Evolutionary conservation across 2,329 filamentous ascomycete species (phyloP).

Genomic region (Arthrobotrys entomopaga): DNA sequence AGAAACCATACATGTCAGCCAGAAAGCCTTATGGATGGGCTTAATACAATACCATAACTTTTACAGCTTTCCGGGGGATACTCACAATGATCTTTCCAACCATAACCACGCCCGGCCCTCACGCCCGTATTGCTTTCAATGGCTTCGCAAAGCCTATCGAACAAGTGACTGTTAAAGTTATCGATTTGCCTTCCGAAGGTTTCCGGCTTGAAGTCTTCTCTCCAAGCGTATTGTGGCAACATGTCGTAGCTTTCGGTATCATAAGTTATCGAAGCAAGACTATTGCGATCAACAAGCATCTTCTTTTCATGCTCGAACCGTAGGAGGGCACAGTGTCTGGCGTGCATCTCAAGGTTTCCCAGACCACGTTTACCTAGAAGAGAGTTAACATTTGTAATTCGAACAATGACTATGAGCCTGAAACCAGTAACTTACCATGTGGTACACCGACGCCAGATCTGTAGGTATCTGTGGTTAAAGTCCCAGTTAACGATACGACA

Average conservation of each 20-base stretch:
- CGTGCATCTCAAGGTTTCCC: conserved; percentile 47
- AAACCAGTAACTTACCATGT: conserved; percentile 23
- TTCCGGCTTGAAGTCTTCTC: conserved; percentile 33
- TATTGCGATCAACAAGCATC: conserved; percentile 42
- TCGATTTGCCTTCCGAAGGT: conserved; percentile 48
- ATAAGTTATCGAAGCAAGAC: conserved; percentile 42
- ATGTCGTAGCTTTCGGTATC: conserved; percentile 57
- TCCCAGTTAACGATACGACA: too few relatives aligned
- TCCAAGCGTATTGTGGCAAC: conserved; percentile 58
- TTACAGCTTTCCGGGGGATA: neutral
- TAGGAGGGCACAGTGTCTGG: conserved; percentile 40
- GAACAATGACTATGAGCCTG: neutral
- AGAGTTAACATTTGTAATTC: conserved; percentile 2
- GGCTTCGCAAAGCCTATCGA: conserved; percentile 43
- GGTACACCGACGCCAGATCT: conserved; percentile 36
- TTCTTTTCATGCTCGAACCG: conserved; percentile 43
- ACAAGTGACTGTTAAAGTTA: conserved; percentile 56
- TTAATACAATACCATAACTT: too few relatives aligned
- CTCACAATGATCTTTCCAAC: conserved; percentile 39
- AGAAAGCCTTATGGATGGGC: conserved; percentile 13
- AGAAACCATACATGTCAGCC: conserved; percentile 5
- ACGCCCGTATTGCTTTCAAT: conserved; percentile 13
- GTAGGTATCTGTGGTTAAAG: conserved; percentile 25
- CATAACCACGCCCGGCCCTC: neutral
- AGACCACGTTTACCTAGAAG: conserved; percentile 33